phyloP scores from a whole-genome alignment of 768 basidiomycete genomes.

The Kwoniella sp. region DNA sequence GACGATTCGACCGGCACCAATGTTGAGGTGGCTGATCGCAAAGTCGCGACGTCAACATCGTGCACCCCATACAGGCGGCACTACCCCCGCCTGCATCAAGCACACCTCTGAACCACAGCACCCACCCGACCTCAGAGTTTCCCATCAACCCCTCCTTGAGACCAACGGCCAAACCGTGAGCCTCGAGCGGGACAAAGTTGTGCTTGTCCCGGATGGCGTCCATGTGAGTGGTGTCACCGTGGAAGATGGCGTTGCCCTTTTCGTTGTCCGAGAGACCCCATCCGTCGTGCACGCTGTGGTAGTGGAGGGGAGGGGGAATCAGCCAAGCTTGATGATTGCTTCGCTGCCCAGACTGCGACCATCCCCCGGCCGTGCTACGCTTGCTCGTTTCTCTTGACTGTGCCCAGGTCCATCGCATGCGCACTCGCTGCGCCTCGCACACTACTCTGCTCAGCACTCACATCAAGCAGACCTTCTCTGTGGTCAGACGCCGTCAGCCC shows the following conservation, averaged over 20 bases:
- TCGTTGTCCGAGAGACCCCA: constrained; percentile 71
- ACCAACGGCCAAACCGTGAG: constrained; percentile 88
- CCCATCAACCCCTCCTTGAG: constrained; percentile 94
- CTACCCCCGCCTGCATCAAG: no score
- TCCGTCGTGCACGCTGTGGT: constrained; percentile 77
- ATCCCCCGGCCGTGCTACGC: no score
- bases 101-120: no score
- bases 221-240: constrained; percentile 81
- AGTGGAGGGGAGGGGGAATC: background rate
- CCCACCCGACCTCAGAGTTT: constrained; percentile 94
- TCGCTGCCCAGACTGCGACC: no score
- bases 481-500: background rate
- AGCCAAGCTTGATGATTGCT: no score
- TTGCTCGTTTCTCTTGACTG: no score
- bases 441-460: constrained; percentile 54
- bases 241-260: constrained; percentile 84
- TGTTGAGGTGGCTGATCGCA: constrained; percentile 86
- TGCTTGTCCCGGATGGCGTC: constrained; percentile 75
- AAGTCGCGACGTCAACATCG: constrained; percentile 1
- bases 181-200: constrained; percentile 66
- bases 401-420: no score
- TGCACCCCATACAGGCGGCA: no score
- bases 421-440: no score
- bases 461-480: constrained; percentile 86
- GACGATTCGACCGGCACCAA: constrained; percentile 88